phyloP scores from a whole-genome alignment of 2,329 filamentous ascomycete genomes.

The Monosporascus sp. region DNA sequence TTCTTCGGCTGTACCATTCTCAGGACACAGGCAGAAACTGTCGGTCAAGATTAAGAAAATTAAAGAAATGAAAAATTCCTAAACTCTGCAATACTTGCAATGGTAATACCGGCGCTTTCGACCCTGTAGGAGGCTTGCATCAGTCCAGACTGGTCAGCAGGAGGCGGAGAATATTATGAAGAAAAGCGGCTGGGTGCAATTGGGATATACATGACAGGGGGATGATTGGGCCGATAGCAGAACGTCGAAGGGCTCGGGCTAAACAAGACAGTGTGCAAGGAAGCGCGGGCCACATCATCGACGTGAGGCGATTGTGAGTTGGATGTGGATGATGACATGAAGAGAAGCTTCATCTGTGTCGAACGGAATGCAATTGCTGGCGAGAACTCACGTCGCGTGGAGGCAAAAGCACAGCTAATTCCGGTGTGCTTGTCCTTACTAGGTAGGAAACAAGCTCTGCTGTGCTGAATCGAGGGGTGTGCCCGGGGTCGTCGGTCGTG shows the following conservation, averaged over 20 bases:
- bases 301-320: not conserved
- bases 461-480: conserved; percentile 6
- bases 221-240: not conserved
- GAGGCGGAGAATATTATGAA: not conserved
- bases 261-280: not conserved
- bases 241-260: not conserved
- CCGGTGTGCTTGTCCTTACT: conserved; percentile 14
- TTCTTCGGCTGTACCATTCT: conserved; percentile 32
- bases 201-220: not conserved
- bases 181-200: not conserved
- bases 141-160: not conserved
- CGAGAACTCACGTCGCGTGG: conserved; percentile 15
- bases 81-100: conserved; percentile 17
- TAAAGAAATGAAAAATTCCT: conserved; percentile 8
- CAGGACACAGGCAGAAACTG: conserved; percentile 17
- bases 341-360: not conserved
- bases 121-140: conserved; percentile 13
- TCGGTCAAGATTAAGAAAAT: conserved; percentile 5
- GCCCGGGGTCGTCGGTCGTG: not conserved
- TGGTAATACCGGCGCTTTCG: conserved; percentile 18
- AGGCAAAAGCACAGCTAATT: conserved; percentile 7
- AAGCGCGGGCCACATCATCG: not conserved
- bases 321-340: not conserved
- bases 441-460: conserved; percentile 18
- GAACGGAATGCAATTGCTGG: not conserved